A percentile compares a stretch with the other conserved stretches of the same genome.
phyloP scores from a whole-genome alignment of 371 early-diverging fungal species.

The Mucor piriformis region DNA sequence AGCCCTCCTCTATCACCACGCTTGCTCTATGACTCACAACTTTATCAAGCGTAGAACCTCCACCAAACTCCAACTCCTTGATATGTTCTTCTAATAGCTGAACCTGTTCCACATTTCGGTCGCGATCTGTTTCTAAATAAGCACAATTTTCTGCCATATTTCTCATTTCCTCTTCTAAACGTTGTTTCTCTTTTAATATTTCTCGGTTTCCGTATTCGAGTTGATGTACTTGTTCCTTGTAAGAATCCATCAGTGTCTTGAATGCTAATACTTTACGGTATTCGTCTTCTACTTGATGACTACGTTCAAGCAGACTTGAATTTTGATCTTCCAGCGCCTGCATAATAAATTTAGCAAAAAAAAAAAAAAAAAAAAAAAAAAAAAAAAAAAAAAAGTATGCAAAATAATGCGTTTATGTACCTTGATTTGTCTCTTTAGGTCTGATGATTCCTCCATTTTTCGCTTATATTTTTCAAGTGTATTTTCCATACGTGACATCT shows the following conservation, averaged over 20 bases:
- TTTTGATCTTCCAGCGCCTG: conserved; percentile 82
- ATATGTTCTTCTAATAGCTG: conserved; percentile 80
- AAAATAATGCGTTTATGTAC: conserved; percentile 26
- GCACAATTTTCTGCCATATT: conserved; percentile 64
- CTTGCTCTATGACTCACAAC: conserved; percentile 40
- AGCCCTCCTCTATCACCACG: conserved; percentile 40
- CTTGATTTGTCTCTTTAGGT: conserved; percentile 80
- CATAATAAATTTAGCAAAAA: too few relatives aligned
- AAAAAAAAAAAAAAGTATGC: neutral
- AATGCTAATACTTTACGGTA: conserved; percentile 78
- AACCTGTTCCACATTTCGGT: conserved; percentile 77
- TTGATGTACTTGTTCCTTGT: conserved; percentile 80
- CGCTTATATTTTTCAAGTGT: conserved; percentile 92
- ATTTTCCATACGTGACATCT: conserved; percentile 85
- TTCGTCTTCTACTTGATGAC: conserved; percentile 85
- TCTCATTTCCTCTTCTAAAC: conserved; percentile 69
- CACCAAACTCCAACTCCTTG: conserved; percentile 79
- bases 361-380: too few relatives aligned
- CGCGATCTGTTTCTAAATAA: conserved; percentile 66
- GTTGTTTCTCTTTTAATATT: conserved; percentile 68
- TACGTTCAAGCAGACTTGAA: conserved; percentile 68
- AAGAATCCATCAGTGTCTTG: conserved; percentile 83
- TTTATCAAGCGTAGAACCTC: conserved; percentile 36
- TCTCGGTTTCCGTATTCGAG: conserved; percentile 72
- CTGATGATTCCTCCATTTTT: conserved; percentile 84